Base-by-base conservation (phyloP, 2,329 filamentous ascomycete genomes). In the Sarocladium oryzae region DNA sequence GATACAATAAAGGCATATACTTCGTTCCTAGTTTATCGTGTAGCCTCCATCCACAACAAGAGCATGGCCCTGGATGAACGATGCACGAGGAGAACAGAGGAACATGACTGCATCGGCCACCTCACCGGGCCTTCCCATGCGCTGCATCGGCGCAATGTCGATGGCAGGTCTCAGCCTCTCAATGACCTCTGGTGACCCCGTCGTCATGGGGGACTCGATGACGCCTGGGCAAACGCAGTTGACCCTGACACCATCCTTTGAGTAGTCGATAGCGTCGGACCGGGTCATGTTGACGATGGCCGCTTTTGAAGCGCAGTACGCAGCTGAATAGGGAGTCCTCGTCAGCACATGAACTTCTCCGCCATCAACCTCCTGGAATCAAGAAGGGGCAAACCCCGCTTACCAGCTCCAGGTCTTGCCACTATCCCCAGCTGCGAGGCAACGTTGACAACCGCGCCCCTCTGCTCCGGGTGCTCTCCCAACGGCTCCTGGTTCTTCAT, bases 281-380 rank as follows among this genome's bases (percentile, higher is more conserved):
- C 73, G 66, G 0, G 79, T 82, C 72, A 83, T 72, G 20, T 74
- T 76, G 48, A 82, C 75, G 2, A 82, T 71, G 0, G 78, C 79
- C 13, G 78, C 73, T 55, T 83, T 84, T 3, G 77, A 80, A 0
- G 73, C 75, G 51, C 75, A 81, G 54, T 82, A 82, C 1, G 76
- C 70, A 9, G 77, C 77, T 77, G 7, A 30, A 13, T 7, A 13
- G 28, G 28, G 28, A 30, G 28, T 30, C 7, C 28, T 13, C 28
- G 28, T 30, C 13, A 30, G 28, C 13, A 30, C 13, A 30, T 7
- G 7, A 13, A 30, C 13, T 30, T 30, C 28, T 32, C 15, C 30
- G 24, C 38, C 7, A 28, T 18, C 20, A 2, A n/a, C 5, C 33
- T 26, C 21, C 66, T 71, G 61, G 55, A 73, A 71, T 26, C 28